Evolutionary conservation across 2,329 filamentous ascomycete species (phyloP).

Genomic region (Myriosclerotinia scirpicola): DNA sequence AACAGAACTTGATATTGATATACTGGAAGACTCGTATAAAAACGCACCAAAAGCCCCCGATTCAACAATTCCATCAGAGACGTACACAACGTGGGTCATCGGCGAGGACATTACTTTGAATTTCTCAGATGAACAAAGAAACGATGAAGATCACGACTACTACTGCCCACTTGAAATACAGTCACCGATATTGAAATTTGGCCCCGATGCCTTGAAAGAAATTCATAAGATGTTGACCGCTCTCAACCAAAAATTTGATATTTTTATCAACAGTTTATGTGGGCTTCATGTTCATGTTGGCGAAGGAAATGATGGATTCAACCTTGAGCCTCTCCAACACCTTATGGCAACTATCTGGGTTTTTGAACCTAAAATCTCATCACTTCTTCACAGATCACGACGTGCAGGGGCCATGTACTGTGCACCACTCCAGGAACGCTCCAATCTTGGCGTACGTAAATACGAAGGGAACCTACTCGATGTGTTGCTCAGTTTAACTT

Average conservation of each 20-base stretch:
- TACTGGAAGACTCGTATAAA: background rate
- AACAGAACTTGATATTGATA: background rate
- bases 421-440: background rate
- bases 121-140: background rate
- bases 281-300: constrained; percentile 41
- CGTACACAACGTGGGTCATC: background rate
- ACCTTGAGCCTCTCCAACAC: constrained; percentile 34
- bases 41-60: too few relatives aligned
- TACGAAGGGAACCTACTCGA: background rate
- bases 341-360: constrained; percentile 34
- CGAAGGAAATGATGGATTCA: constrained; percentile 31
- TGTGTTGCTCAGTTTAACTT: background rate
- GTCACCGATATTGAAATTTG: background rate
- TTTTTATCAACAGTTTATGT: constrained; percentile 28
- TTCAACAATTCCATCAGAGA: background rate
- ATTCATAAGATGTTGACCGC: background rate
- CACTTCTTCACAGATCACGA: constrained; percentile 30
- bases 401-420: background rate
- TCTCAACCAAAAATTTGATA: background rate
- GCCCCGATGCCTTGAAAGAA: background rate
- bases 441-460: background rate
- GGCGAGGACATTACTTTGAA: background rate
- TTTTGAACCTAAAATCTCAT: constrained; percentile 37
- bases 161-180: background rate
- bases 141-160: background rate